phyloP scores from a whole-genome alignment of 345 rosid species.

The Hibiscus mutabilis region DNA sequence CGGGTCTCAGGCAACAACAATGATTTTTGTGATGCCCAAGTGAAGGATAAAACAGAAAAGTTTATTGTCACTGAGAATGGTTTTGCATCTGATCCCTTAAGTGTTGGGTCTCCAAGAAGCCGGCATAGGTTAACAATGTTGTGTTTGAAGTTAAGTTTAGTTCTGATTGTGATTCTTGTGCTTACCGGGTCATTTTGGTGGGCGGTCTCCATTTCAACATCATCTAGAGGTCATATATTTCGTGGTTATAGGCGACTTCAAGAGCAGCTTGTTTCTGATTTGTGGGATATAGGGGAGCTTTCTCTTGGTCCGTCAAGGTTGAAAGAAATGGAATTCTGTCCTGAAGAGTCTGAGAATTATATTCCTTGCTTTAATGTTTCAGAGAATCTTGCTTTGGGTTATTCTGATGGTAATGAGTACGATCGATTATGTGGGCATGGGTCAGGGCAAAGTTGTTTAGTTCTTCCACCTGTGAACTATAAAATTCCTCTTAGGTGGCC shows the following conservation, averaged over 20 bases:
- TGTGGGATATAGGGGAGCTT: conserved; percentile 88
- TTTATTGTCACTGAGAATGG: conserved; percentile 58
- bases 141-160: conserved; percentile 64
- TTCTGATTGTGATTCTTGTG: conserved; percentile 56
- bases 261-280: conserved; percentile 81
- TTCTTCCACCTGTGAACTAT: conserved; percentile 66
- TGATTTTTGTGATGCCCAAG: conserved; percentile 63
- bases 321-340: conserved; percentile 76
- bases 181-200: conserved; percentile 88
- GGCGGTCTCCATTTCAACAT: conserved; percentile 69
- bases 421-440: conserved; percentile 62
- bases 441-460: conserved; percentile 53
- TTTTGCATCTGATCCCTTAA: conserved; percentile 46
- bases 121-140: conserved; percentile 52
- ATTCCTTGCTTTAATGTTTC: conserved; percentile 87
- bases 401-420: conserved; percentile 40
- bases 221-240: conserved; percentile 62
- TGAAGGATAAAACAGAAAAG: conserved; percentile 69
- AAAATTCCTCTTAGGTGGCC: conserved; percentile 96
- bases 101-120: conserved; percentile 41
- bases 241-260: conserved; percentile 80
- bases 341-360: conserved; percentile 53
- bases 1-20: conserved; percentile 58
- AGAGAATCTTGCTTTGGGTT: conserved; percentile 50
- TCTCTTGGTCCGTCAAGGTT: conserved; percentile 64